Base-by-base conservation (phyloP, 225 moss, liverwort and hornwort species). In the Pleurozium schreberi region DNA sequence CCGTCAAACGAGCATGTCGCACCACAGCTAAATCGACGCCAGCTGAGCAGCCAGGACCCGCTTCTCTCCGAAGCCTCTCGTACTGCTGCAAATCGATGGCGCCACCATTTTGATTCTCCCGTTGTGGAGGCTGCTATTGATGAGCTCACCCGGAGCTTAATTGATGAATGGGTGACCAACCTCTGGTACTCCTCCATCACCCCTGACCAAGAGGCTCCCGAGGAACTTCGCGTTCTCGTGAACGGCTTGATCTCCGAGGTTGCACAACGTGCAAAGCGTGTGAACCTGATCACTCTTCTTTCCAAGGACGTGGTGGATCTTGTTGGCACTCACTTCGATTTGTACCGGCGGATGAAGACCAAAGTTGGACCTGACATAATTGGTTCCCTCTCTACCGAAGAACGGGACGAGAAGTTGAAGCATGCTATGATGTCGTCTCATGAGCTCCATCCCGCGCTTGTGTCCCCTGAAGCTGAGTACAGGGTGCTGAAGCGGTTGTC, bases 361-460 rank as follows among this genome's bases (percentile, higher is more conserved):
- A 96, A 95, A 60, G 89, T 98, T 71, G 98, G 98, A 64, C 96
- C 94, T 22, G 96, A 97, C 88, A 91, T 95, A 49, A 87, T 98
- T 30, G 95, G 93, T 63, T 95, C 94, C 40, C 90, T 96, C 40
- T 96, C 97, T 2, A 78, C 94, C 6, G 98, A 98, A 86, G 96
- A 98, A 87, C 91, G 96, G 78, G 98, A 98, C 90, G 98, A 97
- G 87, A 97, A 96, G 90, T 87, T 98, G 62, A 98, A 96, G 87
- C 93, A 95, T 77, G 93, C 96, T 6, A 90, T 98, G 91, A 91
- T 93, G 80, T 94, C 94, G 58, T 91, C 95, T 23, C 93, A 90
- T 45, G 97, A 98, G 90, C 87, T 98, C 38, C 96, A 98, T 88
- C 97, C 98, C 38, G 98, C 97, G 63, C 91, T 98, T 16, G 92